Base-by-base conservation (phyloP, 768 basidiomycete species). In the Thelephora aurantiotincta region DNA sequence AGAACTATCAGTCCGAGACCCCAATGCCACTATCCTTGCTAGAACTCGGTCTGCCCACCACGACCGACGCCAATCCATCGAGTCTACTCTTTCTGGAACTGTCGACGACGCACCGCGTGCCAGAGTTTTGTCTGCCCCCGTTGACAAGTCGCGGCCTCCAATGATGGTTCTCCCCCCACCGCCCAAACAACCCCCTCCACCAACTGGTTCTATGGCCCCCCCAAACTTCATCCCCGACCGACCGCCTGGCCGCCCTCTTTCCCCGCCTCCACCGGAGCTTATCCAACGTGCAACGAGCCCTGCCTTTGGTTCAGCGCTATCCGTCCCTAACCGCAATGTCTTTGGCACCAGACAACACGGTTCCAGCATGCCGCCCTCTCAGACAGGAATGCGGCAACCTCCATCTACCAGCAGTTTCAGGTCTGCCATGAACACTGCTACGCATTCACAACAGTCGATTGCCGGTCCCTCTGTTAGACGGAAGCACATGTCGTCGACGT, bases 281-380 rank as follows among this genome's bases (percentile, higher is more conserved):
- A 80, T 96, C 51, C 82, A 89, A 57, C 84, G 93, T 12, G 90
- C 93, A 9, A 88, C 88, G 3, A 90, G 88, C 1, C 88, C 88
- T 0, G 82, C 82, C 6, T 79, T 86, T 54, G 82, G 83, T 1
- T 65, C 77, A 1, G 71, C 75, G 47, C 66, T 82, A 14, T 69
- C 72, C 35, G 71, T 80, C 7, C 74, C 77, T 33, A 71, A 72
- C 33, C 53, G 56, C 22, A 71, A 68, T 44, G 60, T 61, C 14
- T 70, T 71, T 44, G 66, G 68, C 45, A 57, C 70, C 34, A 74
- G 86, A 22, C 75, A 73, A 47, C 77, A 78, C 61, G 80, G 80
- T n/a, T 74, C 80, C 30, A 85, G 82, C 54, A 75, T 86, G 73
- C 83, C 85, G 5, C 78, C 87, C 3, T 73, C 74, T 1, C 74